Evolutionary conservation across 1,284 basidiomycete species (phyloP).

Genomic region (Ganoderma lingzhi): DNA sequence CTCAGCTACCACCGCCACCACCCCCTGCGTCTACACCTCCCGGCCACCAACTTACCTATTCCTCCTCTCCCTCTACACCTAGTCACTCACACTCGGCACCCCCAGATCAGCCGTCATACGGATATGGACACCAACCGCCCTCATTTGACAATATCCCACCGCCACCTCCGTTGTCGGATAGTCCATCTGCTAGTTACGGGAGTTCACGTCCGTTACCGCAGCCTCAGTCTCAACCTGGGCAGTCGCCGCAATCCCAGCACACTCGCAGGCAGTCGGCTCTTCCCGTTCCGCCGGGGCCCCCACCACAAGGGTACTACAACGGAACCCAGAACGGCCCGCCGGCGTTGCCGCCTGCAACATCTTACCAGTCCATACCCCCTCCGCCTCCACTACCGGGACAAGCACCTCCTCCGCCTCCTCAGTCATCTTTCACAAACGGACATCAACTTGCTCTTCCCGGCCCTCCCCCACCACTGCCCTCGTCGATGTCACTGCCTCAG

Average conservation of each 20-base stretch:
- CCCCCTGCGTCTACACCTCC: constrained; percentile 26
- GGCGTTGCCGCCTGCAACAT: constrained; percentile 23
- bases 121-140: constrained; percentile 32
- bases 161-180: constrained; percentile 43
- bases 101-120: constrained; percentile 30
- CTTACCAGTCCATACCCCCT: constrained; percentile 44
- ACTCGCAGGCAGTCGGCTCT: constrained; percentile 33
- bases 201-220: constrained; percentile 65
- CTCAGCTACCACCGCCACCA: constrained; percentile 27
- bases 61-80: constrained; percentile 19
- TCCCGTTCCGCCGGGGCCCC: constrained; percentile 34
- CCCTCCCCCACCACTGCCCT: constrained; percentile 51
- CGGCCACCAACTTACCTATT: constrained; percentile 21
- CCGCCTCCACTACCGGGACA: constrained; percentile 43
- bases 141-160: constrained; percentile 46
- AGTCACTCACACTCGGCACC: constrained; percentile 24
- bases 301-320: constrained; percentile 32
- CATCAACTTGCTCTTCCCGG: constrained; percentile 42
- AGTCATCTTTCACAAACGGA: constrained; percentile 33
- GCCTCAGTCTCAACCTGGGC: constrained; percentile 17
- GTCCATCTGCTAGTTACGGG: constrained; percentile 43
- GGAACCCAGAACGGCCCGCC: constrained; percentile 24
- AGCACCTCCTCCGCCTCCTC: constrained; percentile 18
- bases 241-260: constrained; percentile 24
- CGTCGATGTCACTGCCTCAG: constrained; percentile 39